Evolutionary conservation across 2,329 filamentous ascomycete species (phyloP), one percentile per base, ranked within the genome.

Genomic region (Penicillium aurantiogriseum): DNA sequence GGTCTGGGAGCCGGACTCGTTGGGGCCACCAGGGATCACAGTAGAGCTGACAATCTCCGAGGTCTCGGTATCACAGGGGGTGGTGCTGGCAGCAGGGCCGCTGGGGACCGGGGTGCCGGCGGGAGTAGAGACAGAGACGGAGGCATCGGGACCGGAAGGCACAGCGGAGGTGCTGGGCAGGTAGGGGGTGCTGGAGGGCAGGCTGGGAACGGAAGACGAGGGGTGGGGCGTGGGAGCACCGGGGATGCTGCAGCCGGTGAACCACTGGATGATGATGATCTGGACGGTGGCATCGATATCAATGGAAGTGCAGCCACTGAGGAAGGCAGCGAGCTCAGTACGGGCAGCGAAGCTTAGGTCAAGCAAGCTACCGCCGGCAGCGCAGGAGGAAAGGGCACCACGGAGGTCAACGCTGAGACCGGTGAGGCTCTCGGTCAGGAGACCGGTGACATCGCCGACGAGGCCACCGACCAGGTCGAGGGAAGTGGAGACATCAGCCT

Each of bases 221-320:
- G 63, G 52, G 47, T 52, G 38, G 50, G 42, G 29, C 36, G 55
- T 40, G 54, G 63, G 61, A 35, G 58, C 62, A 60, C 66, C 64
- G 42, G 67, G 60, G 36, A 68, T 56, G 50, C 63, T 61, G 64
- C 70, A 71, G 58, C 70, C 71, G 42, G 67, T 71, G 55, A 73
- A 64, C 70, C 70, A 74, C 56, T 69, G 61, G 61, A 82, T 75
- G 58, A 80, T 71, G 60, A 83, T 82, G 60, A 81, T 70, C 27
- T 80, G 78, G 55, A 85, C 80, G 51, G 73, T 73, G 13, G 79
- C 47, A 29, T 63, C 62, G 47, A 67, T 61, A 23, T 66, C 52
- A 35, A 67, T 56, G 43, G 46, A 46, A 38, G 61, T 61, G 63
- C 62, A 67, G 57, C 73, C 73, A 65, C 68, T 63, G 27, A 74